Conservation (phyloP, 305 asterid species). For the Fraxinus baroniana region DNA sequence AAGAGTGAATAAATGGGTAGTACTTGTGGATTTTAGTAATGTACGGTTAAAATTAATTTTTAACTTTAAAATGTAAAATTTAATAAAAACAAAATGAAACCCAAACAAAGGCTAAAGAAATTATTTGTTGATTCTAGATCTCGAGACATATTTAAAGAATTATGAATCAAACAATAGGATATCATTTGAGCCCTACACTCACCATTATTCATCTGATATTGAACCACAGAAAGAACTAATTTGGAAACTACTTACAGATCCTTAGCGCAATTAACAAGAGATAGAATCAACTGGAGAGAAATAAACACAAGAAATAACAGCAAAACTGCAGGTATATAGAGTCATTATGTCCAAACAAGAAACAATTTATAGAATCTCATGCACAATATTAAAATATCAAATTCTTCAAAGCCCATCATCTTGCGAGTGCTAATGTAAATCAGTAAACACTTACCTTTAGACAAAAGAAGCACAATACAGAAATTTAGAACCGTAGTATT, state of each 20-base stretch:
- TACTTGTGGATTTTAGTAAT: not conserved
- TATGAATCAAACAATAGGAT: not conserved
- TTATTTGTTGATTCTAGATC: not conserved
- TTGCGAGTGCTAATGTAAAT: not conserved
- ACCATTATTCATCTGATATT: not conserved
- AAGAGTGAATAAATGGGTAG: not conserved
- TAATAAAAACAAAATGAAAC: not conserved
- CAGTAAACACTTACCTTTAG: not conserved
- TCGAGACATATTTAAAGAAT: not conserved
- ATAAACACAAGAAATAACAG: not conserved
- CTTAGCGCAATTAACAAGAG: not conserved
- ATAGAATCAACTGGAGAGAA: not conserved
- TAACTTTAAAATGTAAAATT: not conserved
- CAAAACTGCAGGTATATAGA: not conserved
- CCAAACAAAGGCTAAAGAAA: not conserved
- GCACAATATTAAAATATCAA: not conserved
- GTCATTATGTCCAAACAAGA: not conserved
- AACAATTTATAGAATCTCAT: not conserved
- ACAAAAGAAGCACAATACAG: not conserved
- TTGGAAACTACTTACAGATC: not conserved
- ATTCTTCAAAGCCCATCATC: not conserved
- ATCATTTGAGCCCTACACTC: slow-evolving; percentile 1
- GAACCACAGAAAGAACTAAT: not conserved
- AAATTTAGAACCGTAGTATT: not conserved
- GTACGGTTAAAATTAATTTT: not conserved